These are phyloP conservation scores for Pseudogymnoascus sp. DNA, from an alignment of 2,329 filamentous ascomycete genomes.

Conservation along the genomic window DNA sequence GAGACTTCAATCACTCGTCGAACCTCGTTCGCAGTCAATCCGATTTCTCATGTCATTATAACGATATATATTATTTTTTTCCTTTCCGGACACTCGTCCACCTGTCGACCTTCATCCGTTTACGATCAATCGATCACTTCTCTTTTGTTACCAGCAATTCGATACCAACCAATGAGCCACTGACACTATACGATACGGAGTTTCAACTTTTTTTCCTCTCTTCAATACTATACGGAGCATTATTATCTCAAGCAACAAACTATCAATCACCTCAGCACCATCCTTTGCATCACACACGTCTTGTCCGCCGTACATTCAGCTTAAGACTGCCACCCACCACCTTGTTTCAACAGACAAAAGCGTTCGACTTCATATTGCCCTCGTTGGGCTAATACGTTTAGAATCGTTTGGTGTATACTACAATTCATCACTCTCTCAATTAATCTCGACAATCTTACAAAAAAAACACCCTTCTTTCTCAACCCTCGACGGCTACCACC, in stretches of 20 bases:
- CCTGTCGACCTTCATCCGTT: slow-evolving; percentile 22
- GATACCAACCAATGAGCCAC: slow-evolving; percentile 34
- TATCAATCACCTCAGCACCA: slow-evolving; percentile 30
- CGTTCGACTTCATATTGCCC: slow-evolving; percentile 15
- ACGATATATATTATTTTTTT: slow-evolving; percentile 27
- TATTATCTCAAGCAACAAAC: slow-evolving; percentile 21
- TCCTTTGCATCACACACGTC: slow-evolving; percentile 19
- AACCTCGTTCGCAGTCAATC: slow-evolving; percentile 11
- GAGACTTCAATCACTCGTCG: slow-evolving; percentile 7
- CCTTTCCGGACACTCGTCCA: slow-evolving; percentile 26
- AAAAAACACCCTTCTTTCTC: background rate
- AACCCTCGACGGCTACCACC: slow-evolving; percentile 17
- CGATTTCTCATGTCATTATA: slow-evolving; percentile 30
- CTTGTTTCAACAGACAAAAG: slow-evolving; percentile 31
- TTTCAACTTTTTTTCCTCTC: slow-evolving; percentile 27
- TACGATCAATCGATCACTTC: slow-evolving; percentile 36
- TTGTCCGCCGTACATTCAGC: slow-evolving; percentile 16
- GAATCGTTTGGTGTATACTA: slow-evolving; percentile 28
- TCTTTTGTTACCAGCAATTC: slow-evolving; percentile 47
- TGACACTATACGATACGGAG: slow-evolving; percentile 32
- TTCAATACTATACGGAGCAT: slow-evolving; percentile 21
- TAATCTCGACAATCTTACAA: slow-evolving; percentile 16
- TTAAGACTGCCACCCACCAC: slow-evolving; percentile 20
- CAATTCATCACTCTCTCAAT: slow-evolving; percentile 15
- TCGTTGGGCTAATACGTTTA: slow-evolving; percentile 20